phyloP scores from a whole-genome alignment of 2,329 filamentous ascomycete genomes.

The Xenosphaeropsis pyriputrescens region DNA sequence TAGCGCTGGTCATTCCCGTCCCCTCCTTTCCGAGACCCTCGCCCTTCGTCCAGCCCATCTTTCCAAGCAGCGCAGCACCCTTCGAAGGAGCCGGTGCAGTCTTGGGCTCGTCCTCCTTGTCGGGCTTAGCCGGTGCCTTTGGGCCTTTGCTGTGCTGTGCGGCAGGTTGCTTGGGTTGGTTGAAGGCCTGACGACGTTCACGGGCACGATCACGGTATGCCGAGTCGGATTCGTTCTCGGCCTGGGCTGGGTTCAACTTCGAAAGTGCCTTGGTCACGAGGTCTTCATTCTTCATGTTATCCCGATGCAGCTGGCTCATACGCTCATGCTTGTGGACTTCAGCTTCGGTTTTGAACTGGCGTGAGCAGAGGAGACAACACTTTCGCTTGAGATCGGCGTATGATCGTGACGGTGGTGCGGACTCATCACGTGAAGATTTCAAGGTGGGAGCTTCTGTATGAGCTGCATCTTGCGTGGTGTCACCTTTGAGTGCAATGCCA shows the following conservation, averaged over 20 bases:
- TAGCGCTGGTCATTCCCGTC: constrained; percentile 46
- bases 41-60: constrained; percentile 59
- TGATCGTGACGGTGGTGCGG: constrained; percentile 27
- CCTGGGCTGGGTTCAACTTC: constrained; percentile 20
- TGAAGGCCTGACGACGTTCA: constrained; percentile 47
- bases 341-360: constrained; percentile 36
- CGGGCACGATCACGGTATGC: constrained; percentile 44
- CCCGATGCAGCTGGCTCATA: constrained; percentile 38
- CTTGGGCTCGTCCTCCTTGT: constrained; percentile 21
- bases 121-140: constrained; percentile 10
- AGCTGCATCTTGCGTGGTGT: constrained; percentile 12
- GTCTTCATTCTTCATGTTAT: constrained; percentile 35
- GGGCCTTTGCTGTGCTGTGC: constrained; percentile 19
- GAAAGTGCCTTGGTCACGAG: constrained; percentile 22
- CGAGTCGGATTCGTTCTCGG: constrained; percentile 7
- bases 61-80: constrained; percentile 52
- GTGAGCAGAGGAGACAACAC: constrained; percentile 47
- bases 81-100: constrained; percentile 34
- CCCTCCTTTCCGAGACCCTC: constrained; percentile 49
- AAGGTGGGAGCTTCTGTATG: constrained; percentile 5
- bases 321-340: constrained; percentile 45
- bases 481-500: constrained; percentile 27
- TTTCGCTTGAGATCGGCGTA: constrained; percentile 42
- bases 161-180: constrained; percentile 39
- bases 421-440: constrained; percentile 7